phyloP scores from a whole-genome alignment of 805 yeast genomes.

The Yueomyces sp. region DNA sequence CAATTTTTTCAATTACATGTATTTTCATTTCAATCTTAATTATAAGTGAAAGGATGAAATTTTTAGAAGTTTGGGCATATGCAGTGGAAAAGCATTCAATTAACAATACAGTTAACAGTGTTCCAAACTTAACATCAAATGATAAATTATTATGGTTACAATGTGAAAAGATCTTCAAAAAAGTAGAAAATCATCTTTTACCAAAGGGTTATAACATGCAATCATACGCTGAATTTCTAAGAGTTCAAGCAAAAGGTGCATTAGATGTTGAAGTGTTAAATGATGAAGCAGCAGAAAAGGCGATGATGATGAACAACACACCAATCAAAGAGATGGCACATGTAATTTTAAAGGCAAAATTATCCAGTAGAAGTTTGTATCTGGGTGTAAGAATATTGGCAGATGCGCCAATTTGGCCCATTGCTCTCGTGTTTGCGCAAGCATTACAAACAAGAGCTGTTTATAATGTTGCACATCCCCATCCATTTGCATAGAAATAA shows the following conservation, averaged over 20 bases:
- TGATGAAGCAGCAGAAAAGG: conserved; percentile 36
- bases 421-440: conserved; percentile 66
- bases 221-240: conserved; percentile 43
- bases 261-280: conserved; percentile 30
- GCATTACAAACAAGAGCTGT: conserved; percentile 57
- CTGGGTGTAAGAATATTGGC: conserved; percentile 66
- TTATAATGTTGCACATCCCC: conserved; percentile 8
- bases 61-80: conserved; percentile 39
- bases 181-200: conserved; percentile 44
- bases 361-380: conserved; percentile 45
- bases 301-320: conserved; percentile 30
- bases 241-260: conserved; percentile 48
- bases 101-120: conserved; percentile 28
- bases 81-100: conserved; percentile 23
- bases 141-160: conserved; percentile 56
- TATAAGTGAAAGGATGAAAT: conserved; percentile 44
- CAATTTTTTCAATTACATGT: conserved; percentile 63
- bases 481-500: too few relatives aligned
- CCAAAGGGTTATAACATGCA: conserved; percentile 37
- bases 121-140: conserved; percentile 24
- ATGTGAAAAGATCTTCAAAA: conserved; percentile 44
- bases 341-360: conserved; percentile 35
- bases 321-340: conserved; percentile 32
- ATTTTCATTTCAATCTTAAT: conserved; percentile 44
- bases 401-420: conserved; percentile 82